Base-by-base conservation (phyloP, 148 eudicot species). In the Mesembryanthemum crystallinum region DNA sequence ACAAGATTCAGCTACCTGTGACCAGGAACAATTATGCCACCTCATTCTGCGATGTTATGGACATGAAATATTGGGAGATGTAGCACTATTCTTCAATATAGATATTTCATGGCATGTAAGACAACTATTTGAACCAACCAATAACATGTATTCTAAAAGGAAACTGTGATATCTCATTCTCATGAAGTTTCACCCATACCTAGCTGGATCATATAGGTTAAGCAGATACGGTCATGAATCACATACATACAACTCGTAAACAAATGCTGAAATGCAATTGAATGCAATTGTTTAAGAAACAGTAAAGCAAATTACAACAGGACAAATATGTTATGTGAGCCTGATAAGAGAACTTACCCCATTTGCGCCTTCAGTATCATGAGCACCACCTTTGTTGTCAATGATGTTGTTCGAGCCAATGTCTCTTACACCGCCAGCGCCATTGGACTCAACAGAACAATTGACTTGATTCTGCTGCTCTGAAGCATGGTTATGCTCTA, bases 401-500 rank as follows among this genome's bases (percentile, higher is more conserved):
- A 54, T 55, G 11, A 21, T 43, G 27, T 25, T 65, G 67, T 43
- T 73, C 21, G 52, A 64, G 21, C 49, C 49, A 42, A 64, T 63
- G 9, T 35, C 39, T 35, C 39, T 35, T 35, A 35, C 39, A 35
- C 6, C 39, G 39, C 39, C 39, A 6, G n/a, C n/a, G 20, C 47
- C 47, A 39, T 71, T 62, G 8, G 63, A 30, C 39, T 58, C 81
- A 20, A 74, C 30, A 45, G 49, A 61, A 3, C 20, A 64, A 64
- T 70, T 52, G 28, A 24, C 65, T 30, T 74, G 63, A 77, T 28
- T 81, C 49, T 52, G 20, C 13, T 71, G 68, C 42, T 77, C 79
- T 37, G 30, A 47, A 61, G 70, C 79, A 76, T 76, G 67, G 29
- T 69, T 77, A 0, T 69, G 79, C 27, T 77, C 79, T 27, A 73